Evolutionary conservation across 768 basidiomycete species (phyloP).

Genomic region (Pulveroboletus ravenelii): DNA sequence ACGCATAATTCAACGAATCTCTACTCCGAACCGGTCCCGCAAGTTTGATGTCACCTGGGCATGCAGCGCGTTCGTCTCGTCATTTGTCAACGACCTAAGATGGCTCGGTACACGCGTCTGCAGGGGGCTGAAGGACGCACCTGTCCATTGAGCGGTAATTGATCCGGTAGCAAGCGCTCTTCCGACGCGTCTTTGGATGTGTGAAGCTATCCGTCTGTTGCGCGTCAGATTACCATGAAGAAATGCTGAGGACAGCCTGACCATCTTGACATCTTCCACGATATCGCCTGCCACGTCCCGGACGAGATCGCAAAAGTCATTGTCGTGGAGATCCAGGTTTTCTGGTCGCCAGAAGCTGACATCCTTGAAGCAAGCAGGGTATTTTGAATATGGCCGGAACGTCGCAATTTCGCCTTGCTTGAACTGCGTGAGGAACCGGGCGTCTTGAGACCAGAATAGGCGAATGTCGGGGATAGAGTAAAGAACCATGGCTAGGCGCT

Average conservation of each 20-base stretch:
- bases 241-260: slow-evolving; percentile 29
- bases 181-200: slow-evolving; percentile 80
- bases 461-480: slow-evolving; percentile 97
- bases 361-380: slow-evolving; percentile 91
- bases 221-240: slow-evolving; percentile 3
- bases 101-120: slow-evolving; percentile 2
- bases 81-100: slow-evolving; percentile 76
- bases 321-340: slow-evolving; percentile 68
- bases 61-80: slow-evolving; percentile 84
- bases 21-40: slow-evolving; percentile 65
- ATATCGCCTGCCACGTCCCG: slow-evolving; percentile 89
- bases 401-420: slow-evolving; percentile 64
- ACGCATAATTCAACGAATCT: slow-evolving; percentile 70
- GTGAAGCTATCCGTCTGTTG: slow-evolving; percentile 83
- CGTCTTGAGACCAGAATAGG: slow-evolving; percentile 91
- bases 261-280: slow-evolving; percentile 86
- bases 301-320: slow-evolving; percentile 95
- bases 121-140: slow-evolving; percentile 33
- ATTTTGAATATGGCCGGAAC: slow-evolving; percentile 91
- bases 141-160: slow-evolving; percentile 97
- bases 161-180: slow-evolving; percentile 83
- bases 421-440: slow-evolving; percentile 87
- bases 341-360: slow-evolving; percentile 87
- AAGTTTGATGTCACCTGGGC: slow-evolving; percentile 51
- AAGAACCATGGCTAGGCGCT: slow-evolving; percentile 96